Evolutionary conservation across 257 asterid genomes (phyloP), one percentile per base, ranked within the genome.

Genomic region (Avicennia marina): DNA sequence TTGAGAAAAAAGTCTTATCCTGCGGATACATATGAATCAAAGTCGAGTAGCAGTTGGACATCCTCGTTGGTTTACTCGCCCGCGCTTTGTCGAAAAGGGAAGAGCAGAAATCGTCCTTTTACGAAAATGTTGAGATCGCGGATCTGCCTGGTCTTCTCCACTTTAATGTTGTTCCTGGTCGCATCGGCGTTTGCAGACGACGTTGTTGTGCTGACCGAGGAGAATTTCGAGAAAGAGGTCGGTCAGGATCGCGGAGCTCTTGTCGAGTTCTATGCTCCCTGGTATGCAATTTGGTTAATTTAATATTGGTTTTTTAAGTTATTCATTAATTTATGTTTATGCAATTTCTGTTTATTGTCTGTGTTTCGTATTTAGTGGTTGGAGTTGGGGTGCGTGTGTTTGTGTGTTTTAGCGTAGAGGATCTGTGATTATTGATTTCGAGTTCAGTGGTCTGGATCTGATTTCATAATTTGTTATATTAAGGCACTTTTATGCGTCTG

Each of bases 251-350:
- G 89, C 60, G 89, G 72, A 34, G 95, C 97, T 64, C 94, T 89
- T 63, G 91, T 89, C 41, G 95, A 89, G 64, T 89, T 89, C 78
- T 89, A 89, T 54, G 95, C 97, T 65, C 97, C 97, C 12, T 86
- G 97, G 97, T 89, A 69, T 12, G 56, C 1, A 34, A 4, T 34
- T 4, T 34, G 12, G 41, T 39, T 50, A 24, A 27, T 62, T 38
- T 21, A 2, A 7, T 34, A 44, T 26, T 41, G n/a, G n/a, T n/a
- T n/a, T n/a, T n/a, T n/a, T n/a, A n/a, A n/a, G n/a, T n/a, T n/a
- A n/a, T n/a, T n/a, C n/a, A n/a, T n/a, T n/a, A n/a, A n/a, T n/a
- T n/a, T n/a, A n/a, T n/a, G n/a, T n/a, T n/a, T n/a, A n/a, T n/a
- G n/a, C n/a, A n/a, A n/a, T n/a, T n/a, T n/a, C n/a, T n/a, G n/a